Evolutionary conservation across 2,329 filamentous ascomycete genomes (phyloP), one percentile per base, ranked within the genome.

Genomic region (Fusarium graminum): DNA sequence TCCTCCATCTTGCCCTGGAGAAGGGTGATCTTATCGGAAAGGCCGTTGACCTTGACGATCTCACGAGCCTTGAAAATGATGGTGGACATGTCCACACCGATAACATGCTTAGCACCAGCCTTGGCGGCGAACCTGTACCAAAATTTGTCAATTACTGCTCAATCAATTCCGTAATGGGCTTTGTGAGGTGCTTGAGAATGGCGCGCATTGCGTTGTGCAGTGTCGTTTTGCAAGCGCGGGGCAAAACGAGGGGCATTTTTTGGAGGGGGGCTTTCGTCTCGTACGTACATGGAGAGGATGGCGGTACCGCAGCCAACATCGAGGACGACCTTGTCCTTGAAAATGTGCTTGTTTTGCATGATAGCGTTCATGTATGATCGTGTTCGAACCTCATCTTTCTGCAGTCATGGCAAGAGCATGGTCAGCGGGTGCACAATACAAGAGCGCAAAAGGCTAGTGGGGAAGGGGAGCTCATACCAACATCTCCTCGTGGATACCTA

Each of bases 1-100:
- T 99, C 95, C 84, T 99, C 95, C 95, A 99, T 99, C 88, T 99
- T 99, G 79, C 95, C 95, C 84, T 98, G 95, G 68, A 99, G 88
- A 61, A 99, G 88, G 52, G 95, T 98, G 79, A 99, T 97, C 87
- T 97, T 97, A 83, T 94, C 91, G 52, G 90, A 86, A 86, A 99
- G 89, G 73, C 94, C 94, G 80, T 99, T 99, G 72, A 86, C 87
- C 77, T 89, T 89, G 76, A 98, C 95, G 70, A 99, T 99, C 84
- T 98, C 92, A 75, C 89, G 90, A 42, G 95, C 95, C 86, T 99
- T 99, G 82, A 97, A 93, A 82, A 99, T 97, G 80, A 99, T 99
- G 72, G 94, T 97, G 32, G 95, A 99, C 94, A 98, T 99, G 81
- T 99, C 95, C 57, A 99, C 95, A 74, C 95, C 95, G 71, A 98